Percentiles rank a stretch among this genome's conserved stretches.
These are phyloP conservation scores for Balamuthia mandrillaris DNA, from an alignment of 208 protist species.

Conservation along the genomic window DNA sequence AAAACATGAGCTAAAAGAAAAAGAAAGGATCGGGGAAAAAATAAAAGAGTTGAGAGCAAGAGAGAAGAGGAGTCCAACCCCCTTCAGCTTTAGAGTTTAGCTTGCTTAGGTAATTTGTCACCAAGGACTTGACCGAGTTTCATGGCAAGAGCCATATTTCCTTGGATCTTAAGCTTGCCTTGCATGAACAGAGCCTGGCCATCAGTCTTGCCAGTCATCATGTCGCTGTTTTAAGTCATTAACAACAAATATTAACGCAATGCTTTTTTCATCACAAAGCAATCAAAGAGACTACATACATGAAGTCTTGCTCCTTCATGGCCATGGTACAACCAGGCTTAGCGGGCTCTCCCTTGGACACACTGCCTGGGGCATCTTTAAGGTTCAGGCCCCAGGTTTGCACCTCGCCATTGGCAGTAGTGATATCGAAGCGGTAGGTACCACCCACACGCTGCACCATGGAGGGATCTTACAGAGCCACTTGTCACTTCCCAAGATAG, in stretches of 20 bases:
- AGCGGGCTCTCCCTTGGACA: neutral
- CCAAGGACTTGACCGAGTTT: neutral
- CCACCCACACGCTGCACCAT: slow-evolving; percentile 47
- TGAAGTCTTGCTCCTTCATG: slow-evolving; percentile 42
- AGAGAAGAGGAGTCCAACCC: no score
- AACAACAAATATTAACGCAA: neutral
- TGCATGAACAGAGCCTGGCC: slow-evolving; percentile 48
- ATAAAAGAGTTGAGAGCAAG: no score
- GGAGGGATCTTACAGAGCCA: neutral
- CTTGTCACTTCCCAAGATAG: neutral
- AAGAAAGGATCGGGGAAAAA: no score
- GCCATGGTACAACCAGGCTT: slow-evolving; percentile 56
- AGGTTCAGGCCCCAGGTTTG: slow-evolving; percentile 53
- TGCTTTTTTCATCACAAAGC: neutral
- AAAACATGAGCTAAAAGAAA: no score
- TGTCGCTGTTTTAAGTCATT: neutral
- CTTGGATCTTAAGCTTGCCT: slow-evolving; percentile 51
- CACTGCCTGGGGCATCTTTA: slow-evolving; percentile 43
- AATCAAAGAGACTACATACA: neutral
- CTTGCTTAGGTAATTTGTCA: neutral
- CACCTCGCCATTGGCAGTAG: neutral
- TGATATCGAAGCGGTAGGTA: slow-evolving; percentile 47
- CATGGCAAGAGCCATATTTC: slow-evolving; percentile 10
- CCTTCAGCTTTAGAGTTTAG: neutral
- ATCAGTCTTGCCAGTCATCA: slow-evolving; percentile 50